These are phyloP conservation scores for Scedosporium minutisporum DNA, from an alignment of 2,329 filamentous ascomycete genomes.

Conservation along the genomic window DNA sequence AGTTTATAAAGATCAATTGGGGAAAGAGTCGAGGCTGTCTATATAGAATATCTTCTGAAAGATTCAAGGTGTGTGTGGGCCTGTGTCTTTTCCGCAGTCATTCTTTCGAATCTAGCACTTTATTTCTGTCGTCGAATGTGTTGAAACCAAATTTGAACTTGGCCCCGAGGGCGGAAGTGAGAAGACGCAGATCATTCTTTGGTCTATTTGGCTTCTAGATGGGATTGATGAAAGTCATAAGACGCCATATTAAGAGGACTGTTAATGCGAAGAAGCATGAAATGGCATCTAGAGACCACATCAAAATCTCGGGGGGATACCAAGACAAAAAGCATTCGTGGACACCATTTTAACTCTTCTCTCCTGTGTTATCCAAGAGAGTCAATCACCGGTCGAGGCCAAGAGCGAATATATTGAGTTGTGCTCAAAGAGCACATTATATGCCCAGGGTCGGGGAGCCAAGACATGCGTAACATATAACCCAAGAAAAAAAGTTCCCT, in stretches of 20 bases:
- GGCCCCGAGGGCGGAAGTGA: not conserved
- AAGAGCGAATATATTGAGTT: not conserved
- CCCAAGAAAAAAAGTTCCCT: too few relatives aligned
- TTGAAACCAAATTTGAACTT: not conserved
- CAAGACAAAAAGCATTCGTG: too few relatives aligned
- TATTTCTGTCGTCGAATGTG: not conserved
- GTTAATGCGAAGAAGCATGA: too few relatives aligned
- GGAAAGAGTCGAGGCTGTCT: too few relatives aligned
- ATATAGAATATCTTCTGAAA: too few relatives aligned
- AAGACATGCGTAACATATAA: not conserved
- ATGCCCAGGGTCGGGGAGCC: not conserved
- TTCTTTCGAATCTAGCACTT: not conserved
- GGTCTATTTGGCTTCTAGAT: not conserved
- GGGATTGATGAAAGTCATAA: not conserved
- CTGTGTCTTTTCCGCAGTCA: not conserved
- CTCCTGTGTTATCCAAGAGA: not conserved
- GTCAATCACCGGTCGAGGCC: not conserved
- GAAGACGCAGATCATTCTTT: not conserved
- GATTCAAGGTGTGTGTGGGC: not conserved
- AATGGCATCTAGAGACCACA: too few relatives aligned
- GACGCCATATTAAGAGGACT: too few relatives aligned
- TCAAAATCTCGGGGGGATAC: too few relatives aligned
- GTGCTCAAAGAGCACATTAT: not conserved
- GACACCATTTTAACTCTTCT: too few relatives aligned
- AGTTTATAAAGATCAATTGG: not conserved